phyloP scores from a whole-genome alignment of 208 protist genomes.

The Naegleria fowleri region DNA sequence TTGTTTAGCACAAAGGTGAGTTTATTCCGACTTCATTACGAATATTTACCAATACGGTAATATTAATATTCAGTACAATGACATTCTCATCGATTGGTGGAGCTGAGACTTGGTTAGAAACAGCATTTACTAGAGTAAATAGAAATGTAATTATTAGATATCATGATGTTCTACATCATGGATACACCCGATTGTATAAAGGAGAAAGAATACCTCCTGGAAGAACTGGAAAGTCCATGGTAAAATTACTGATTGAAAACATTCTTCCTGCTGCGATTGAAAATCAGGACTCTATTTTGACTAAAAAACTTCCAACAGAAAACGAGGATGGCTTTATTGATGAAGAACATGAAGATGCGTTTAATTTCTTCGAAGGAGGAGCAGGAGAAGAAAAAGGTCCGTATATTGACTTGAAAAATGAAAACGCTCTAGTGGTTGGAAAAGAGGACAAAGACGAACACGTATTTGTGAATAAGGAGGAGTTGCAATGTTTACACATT shows the following conservation, averaged over 20 bases:
- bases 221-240: slow-evolving; percentile 15
- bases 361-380: neutral
- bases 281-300: neutral
- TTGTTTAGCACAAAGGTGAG: neutral
- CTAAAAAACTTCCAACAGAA: neutral
- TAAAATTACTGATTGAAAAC: slow-evolving; percentile 12
- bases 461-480: neutral
- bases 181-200: neutral
- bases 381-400: neutral
- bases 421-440: neutral
- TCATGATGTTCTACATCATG: slow-evolving; percentile 24
- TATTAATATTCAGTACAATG: slow-evolving; percentile 7
- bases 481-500: neutral
- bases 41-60: too few relatives aligned
- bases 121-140: neutral
- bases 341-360: neutral
- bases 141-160: slow-evolving; percentile 10
- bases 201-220: neutral
- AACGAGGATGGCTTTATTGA: neutral
- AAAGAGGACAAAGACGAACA: neutral
- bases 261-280: neutral
- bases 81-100: neutral
- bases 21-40: neutral
- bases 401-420: neutral
- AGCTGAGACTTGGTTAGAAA: neutral